These are phyloP conservation scores for Penicillium sp. DNA, from an alignment of 2,329 filamentous ascomycete genomes.

Conservation along the genomic window DNA sequence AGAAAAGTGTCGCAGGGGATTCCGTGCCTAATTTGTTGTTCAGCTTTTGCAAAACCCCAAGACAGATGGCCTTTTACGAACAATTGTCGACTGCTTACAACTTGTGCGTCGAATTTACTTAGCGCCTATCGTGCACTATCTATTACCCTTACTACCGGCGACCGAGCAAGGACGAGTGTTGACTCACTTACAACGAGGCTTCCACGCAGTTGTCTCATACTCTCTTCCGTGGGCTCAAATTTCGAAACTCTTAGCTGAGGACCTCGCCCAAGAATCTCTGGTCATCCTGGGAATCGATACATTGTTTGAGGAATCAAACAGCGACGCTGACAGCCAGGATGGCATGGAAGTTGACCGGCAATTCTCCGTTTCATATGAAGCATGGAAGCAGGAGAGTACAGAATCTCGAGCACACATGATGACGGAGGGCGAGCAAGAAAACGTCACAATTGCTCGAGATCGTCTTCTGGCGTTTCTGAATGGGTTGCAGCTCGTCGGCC, in stretches of 20 bases:
- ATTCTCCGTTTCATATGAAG: conserved; percentile 38
- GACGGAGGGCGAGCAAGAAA: conserved; percentile 29
- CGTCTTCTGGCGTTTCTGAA: conserved; percentile 43
- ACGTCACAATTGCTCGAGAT: conserved; percentile 32
- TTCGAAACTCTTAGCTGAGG: conserved; percentile 44
- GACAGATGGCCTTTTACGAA: conserved; percentile 27
- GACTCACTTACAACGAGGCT: conserved; percentile 40
- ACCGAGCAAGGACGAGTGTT: conserved; percentile 30
- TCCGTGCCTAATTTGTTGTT: conserved; percentile 3
- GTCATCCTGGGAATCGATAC: conserved; percentile 43
- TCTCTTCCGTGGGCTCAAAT: conserved; percentile 44
- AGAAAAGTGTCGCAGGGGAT: not conserved
- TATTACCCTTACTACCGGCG: conserved; percentile 29
- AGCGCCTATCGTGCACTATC: conserved; percentile 33
- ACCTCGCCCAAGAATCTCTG: conserved; percentile 46
- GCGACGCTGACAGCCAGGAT: conserved; percentile 24
- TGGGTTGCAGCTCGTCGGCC: conserved; percentile 51
- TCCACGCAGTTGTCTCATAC: conserved; percentile 50
- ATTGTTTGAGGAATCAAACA: conserved; percentile 21
- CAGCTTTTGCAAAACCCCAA: conserved; percentile 27
- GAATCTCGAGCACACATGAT: conserved; percentile 33
- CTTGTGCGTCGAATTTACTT: conserved; percentile 39
- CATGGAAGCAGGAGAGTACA: conserved; percentile 34
- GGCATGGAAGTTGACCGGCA: conserved; percentile 40
- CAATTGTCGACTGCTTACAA: conserved; percentile 36